phyloP scores from a whole-genome alignment of 768 basidiomycete species.

The Panellus pusillus region DNA sequence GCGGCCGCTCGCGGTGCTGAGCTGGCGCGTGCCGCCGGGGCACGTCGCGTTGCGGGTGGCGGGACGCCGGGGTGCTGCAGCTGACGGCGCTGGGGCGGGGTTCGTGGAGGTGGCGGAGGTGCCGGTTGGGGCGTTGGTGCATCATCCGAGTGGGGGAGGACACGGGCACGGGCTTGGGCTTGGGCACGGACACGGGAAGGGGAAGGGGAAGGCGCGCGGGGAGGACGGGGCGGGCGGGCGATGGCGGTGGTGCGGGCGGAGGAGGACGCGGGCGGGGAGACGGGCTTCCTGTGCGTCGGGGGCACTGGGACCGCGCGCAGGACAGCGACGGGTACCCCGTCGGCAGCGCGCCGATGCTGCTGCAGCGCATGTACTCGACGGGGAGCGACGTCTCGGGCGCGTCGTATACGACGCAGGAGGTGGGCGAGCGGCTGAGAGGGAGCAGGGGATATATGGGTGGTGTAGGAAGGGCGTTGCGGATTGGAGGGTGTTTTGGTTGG shows the following conservation, averaged over 20 bases:
- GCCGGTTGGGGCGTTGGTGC: slow-evolving; percentile 45
- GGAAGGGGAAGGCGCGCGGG: slow-evolving; percentile 39
- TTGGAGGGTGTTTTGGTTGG: slow-evolving; percentile 83
- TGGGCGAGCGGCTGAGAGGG: slow-evolving; percentile 44
- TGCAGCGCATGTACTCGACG: slow-evolving; percentile 46
- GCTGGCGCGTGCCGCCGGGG: slow-evolving; percentile 61
- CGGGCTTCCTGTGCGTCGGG: slow-evolving; percentile 56
- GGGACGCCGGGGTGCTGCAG: slow-evolving; percentile 52
- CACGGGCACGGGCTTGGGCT: no score
- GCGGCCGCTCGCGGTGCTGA: slow-evolving; percentile 50
- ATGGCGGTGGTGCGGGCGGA: slow-evolving; percentile 48
- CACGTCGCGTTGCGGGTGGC: slow-evolving; percentile 49
- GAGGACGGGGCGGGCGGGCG: no score
- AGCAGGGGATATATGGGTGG: slow-evolving; percentile 80
- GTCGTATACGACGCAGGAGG: slow-evolving; percentile 53
- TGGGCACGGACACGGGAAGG: slow-evolving; percentile 14
- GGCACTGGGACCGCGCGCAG: slow-evolving; percentile 48
- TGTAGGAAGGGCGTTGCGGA: slow-evolving; percentile 70
- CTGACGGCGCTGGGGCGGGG: slow-evolving; percentile 64
- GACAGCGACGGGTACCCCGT: slow-evolving; percentile 22
- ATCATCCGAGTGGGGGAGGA: neutral
- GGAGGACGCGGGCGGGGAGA: slow-evolving; percentile 61
- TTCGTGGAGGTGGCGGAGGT: slow-evolving; percentile 78
- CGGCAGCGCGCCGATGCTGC: neutral
- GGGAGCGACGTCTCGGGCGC: slow-evolving; percentile 41